Percentiles rank a stretch among this genome's conserved stretches.
phyloP scores from a whole-genome alignment of 2,329 filamentous ascomycete species.

The Sclerotinia subarctica region DNA sequence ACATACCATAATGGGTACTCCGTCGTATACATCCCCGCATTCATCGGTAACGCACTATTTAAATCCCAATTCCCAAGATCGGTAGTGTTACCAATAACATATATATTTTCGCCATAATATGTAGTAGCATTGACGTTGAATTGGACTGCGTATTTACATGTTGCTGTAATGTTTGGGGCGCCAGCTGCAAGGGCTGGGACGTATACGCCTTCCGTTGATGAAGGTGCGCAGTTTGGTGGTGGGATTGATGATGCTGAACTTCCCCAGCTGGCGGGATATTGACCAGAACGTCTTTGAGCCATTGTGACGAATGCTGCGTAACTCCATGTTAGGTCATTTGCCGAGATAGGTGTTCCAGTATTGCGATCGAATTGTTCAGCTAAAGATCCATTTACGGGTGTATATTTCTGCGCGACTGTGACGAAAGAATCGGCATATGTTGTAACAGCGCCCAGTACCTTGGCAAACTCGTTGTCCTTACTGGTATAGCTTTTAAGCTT shows the following conservation, averaged over 20 bases:
- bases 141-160: conserved; percentile 40
- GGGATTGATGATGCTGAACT: conserved; percentile 45
- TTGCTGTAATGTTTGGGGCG: conserved; percentile 35
- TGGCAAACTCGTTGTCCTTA: conserved; percentile 48
- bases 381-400: conserved; percentile 56
- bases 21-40: conserved; percentile 43
- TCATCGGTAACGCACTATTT: conserved; percentile 38
- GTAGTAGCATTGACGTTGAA: conserved; percentile 49
- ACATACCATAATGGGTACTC: conserved; percentile 47
- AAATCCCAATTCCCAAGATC: conserved; percentile 46
- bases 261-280: conserved; percentile 56
- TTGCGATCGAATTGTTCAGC: conserved; percentile 63
- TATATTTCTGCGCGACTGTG: conserved; percentile 48
- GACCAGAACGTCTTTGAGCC: conserved; percentile 51
- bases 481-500: conserved; percentile 61
- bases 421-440: conserved; percentile 60
- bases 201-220: conserved; percentile 51
- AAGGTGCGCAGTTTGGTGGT: conserved; percentile 48
- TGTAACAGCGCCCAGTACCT: conserved; percentile 53
- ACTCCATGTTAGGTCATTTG: conserved; percentile 69
- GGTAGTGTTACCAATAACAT: conserved; percentile 44
- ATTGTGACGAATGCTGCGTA: conserved; percentile 67
- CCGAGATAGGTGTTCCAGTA: conserved; percentile 55
- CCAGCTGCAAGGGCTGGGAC: conserved; percentile 46
- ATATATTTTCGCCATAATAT: conserved; percentile 48